These are phyloP conservation scores for Hylodesmum podocarpum DNA, from an alignment of 306 rosid species.

Conservation along the genomic window DNA sequence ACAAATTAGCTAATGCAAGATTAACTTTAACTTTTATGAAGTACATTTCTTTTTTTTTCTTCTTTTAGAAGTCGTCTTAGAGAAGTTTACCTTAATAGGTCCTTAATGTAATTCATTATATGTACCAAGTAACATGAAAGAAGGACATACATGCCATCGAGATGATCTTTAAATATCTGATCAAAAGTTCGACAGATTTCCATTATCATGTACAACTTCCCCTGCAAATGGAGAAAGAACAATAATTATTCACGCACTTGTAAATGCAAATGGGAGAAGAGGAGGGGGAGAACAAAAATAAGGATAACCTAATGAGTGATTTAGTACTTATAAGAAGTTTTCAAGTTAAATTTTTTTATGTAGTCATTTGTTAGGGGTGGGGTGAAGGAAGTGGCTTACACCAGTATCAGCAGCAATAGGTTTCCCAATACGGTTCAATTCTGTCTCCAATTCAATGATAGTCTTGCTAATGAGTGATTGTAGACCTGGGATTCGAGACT, in stretches of 20 bases:
- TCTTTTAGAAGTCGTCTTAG: no score
- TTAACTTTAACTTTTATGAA: no score
- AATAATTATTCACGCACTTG: conserved; percentile 2
- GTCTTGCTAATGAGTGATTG: conserved; percentile 94
- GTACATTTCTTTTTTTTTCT: no score
- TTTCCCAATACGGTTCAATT: conserved; percentile 87
- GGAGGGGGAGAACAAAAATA: background rate
- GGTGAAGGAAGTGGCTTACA: conserved; percentile 45
- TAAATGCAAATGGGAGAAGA: background rate
- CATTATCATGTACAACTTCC: conserved; percentile 86
- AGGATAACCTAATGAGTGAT: background rate
- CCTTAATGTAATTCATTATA: background rate
- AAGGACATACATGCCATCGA: conserved; percentile 84
- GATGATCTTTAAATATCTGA: conserved; percentile 92
- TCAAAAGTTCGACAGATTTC: conserved; percentile 91
- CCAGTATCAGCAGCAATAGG: conserved; percentile 93
- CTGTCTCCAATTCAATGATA: conserved; percentile 80
- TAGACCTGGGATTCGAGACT: conserved; percentile 93
- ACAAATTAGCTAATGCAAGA: no score
- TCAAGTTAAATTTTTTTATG: background rate
- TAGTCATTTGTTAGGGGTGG: background rate
- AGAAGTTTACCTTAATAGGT: no score
- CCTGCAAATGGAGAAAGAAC: conserved; percentile 56
- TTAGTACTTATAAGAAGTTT: background rate
- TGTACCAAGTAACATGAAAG: background rate